Base-by-base conservation (phyloP, 2,329 filamentous ascomycete genomes). In the Nectriaceae sp. region DNA sequence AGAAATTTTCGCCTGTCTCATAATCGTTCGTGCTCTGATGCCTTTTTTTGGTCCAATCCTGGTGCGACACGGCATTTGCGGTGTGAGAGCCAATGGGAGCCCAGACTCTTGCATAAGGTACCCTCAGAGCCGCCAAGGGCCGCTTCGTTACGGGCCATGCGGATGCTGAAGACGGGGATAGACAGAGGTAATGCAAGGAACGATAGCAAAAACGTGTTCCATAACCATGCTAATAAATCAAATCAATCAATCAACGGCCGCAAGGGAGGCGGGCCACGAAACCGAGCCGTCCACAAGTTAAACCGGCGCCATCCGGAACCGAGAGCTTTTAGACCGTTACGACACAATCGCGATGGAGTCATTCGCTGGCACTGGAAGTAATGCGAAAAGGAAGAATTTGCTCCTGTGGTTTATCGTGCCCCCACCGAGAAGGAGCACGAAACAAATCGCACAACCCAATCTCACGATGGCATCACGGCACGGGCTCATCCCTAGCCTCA, bases 391-490 rank as follows among this genome's bases (percentile, higher is more conserved):
- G n/a, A 36, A 16, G 33, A 36, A 16, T 10, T n/a, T 36, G 5
- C 29, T 33, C 21, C 39, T 43, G n/a, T 39, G 36, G 31, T n/a
- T n/a, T n/a, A n/a, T n/a, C n/a, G 20, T 36, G 40, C 44, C 52
- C 55, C 59, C 59, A 54, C 59, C 48, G 24, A 22, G 40, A 46
- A 47, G 39, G 46, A 55, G 46, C 53, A 29, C 35, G 44, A 47
- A 49, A 48, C 16, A 55, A 45, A 53, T 51, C 42, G 48, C 53
- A 56, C 52, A 61, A 61, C 53, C 57, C 57, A 61, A 54, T 61
- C 57, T 61, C 51, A 53, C 52, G 55, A 62, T 61, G 54, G 54
- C 59, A 62, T 59, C 57, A 62, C 45, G 38, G 49, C 49, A 56
- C 48, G 40, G 51, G 50, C 47, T 44, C 43, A 46, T 45, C 40